Evolutionary conservation across 2,329 filamentous ascomycete genomes (phyloP), one percentile per base, ranked within the genome.

Genomic region (Paraphoma chrysanthemicola): DNA sequence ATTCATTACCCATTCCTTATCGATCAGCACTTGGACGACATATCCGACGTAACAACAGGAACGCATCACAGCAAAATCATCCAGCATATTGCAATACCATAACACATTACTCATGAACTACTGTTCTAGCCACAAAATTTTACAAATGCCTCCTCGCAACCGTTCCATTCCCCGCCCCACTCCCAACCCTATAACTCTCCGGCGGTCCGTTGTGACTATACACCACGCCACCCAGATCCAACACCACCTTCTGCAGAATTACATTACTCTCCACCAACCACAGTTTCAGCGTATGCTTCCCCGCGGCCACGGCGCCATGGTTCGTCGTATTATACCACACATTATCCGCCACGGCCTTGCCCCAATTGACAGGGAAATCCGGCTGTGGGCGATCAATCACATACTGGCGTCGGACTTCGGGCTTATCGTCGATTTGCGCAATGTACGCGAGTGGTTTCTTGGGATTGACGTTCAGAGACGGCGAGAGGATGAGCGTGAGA

Each of bases 381-480:
- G 77, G 56, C 76, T 80, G 55, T 18, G 70, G 68, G 45, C 77
- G 78, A 28, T 80, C 75, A 7, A 76, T 77, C 3, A 81, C 76
- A 23, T 78, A 80, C 44, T 80, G 72, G 3, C 79, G 73, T 1
- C 81, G 67, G 29, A 79, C 66, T 3, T 74, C 71, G 1, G 67
- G 61, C 36, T 67, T 64, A 23, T 79, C 75, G 45, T 85, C 80
- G 14, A 86, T 68, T 6, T 80, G 77, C 2, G 85, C 71, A 4
- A 83, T 80, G 59, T 83, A 86, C 5, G 76, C 77, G 68, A 87
- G 81, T 2, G 77, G 80, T 1, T 78, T 74, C 18, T 75, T 72
- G 0, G 84, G 83, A 53, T 84, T 79, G 6, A 81, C 79, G 62
- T 86, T 85, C 4, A 85, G 76, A 0, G 80, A 76, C 3, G 77